Conservation (phyloP, 179 eudicot genomes). For the Camellia oleifera region DNA sequence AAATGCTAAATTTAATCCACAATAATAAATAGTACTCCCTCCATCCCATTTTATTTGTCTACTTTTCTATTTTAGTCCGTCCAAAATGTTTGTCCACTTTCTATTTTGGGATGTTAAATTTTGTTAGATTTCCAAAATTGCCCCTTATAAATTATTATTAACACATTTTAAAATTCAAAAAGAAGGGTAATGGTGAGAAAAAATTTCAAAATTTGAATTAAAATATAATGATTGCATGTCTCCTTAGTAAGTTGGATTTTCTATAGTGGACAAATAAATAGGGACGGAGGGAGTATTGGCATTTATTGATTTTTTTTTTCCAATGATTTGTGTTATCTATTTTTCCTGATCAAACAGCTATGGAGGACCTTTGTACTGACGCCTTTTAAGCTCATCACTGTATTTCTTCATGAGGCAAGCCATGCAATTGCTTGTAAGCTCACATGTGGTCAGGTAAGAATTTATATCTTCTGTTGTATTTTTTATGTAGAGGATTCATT, state of each 20-base stretch:
- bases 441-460: slow-evolving; percentile 62
- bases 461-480: slow-evolving; percentile 1
- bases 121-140: too few relatives aligned
- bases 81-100: too few relatives aligned
- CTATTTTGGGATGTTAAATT: too few relatives aligned
- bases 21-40: not conserved
- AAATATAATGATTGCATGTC: too few relatives aligned
- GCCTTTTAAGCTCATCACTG: slow-evolving; percentile 80
- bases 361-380: slow-evolving; percentile 73
- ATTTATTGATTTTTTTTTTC: not conserved
- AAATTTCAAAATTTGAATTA: too few relatives aligned
- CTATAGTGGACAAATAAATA: too few relatives aligned
- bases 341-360: slow-evolving; percentile 37
- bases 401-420: slow-evolving; percentile 75
- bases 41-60: too few relatives aligned
- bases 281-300: not conserved
- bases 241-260: too few relatives aligned
- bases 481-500: not conserved
- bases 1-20: not conserved
- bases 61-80: too few relatives aligned
- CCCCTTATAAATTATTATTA: too few relatives aligned
- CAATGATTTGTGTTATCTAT: not conserved
- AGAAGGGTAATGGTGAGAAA: too few relatives aligned
- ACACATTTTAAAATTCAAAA: too few relatives aligned
- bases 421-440: slow-evolving; percentile 73